Conservation (phyloP, 2,329 filamentous ascomycete genomes). For the Aspergillus unguis region DNA sequence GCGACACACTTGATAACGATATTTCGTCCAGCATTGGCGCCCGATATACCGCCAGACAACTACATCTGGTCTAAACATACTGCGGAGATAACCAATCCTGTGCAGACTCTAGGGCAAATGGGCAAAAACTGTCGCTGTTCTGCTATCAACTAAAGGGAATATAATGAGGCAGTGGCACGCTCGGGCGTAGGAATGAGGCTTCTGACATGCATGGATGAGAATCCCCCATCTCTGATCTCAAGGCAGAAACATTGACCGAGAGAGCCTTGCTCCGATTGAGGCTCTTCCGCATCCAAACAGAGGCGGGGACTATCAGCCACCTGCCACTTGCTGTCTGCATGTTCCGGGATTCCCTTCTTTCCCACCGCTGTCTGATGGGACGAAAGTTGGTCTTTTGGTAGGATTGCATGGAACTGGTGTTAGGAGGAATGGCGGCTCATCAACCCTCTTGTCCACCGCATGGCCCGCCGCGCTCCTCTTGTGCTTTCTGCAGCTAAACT, state of each 20-base stretch:
- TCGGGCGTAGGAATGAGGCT: constrained; percentile 12
- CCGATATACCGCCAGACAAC: constrained; percentile 1
- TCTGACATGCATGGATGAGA: constrained; percentile 10
- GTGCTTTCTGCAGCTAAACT: constrained; percentile 3
- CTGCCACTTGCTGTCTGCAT: too few species aligned
- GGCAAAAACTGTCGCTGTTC: constrained; percentile 1
- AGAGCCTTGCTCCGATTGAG: background rate
- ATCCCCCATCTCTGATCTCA: background rate
- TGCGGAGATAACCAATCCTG: background rate
- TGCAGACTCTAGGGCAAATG: constrained; percentile 1
- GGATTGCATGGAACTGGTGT: background rate
- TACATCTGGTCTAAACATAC: background rate
- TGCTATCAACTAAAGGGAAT: background rate
- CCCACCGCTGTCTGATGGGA: background rate
- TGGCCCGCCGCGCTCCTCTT: background rate
- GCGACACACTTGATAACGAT: constrained; percentile 6
- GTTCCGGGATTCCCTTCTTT: background rate
- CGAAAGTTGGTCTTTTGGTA: background rate
- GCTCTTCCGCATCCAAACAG: constrained; percentile 6
- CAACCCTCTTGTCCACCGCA: background rate
- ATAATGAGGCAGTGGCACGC: constrained; percentile 6
- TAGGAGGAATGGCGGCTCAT: background rate
- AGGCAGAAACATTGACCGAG: constrained; percentile 5
- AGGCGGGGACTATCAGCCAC: constrained; percentile 5
- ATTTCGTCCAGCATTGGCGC: background rate